Conservation (phyloP, 306 rosid species). For the Malus asiatica region DNA sequence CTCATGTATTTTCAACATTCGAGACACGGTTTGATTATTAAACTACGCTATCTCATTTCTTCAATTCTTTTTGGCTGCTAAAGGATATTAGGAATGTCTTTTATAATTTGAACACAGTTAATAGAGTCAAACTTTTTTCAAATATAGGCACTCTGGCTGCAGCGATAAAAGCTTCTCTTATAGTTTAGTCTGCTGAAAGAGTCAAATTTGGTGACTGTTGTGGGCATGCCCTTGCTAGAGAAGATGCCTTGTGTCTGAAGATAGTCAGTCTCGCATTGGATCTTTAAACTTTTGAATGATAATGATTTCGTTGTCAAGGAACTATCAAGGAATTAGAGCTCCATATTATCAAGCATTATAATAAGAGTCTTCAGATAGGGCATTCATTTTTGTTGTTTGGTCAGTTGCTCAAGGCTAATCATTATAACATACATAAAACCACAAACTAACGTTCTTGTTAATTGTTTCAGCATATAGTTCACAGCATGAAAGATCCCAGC, state of each 20-base stretch:
- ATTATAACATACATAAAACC: too few species aligned
- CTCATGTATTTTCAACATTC: background rate
- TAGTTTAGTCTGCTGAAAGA: background rate
- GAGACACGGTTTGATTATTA: background rate
- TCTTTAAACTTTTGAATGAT: background rate
- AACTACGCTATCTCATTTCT: background rate
- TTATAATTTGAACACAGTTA: background rate
- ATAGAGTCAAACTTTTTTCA: background rate
- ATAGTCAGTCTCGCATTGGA: background rate
- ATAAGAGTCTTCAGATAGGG: background rate
- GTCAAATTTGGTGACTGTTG: background rate
- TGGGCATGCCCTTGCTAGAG: background rate
- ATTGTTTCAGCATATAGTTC: constrained; percentile 64
- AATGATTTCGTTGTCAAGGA: background rate
- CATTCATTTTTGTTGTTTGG: background rate
- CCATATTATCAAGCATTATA: background rate
- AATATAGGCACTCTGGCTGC: background rate
- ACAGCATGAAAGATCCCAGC: constrained; percentile 95
- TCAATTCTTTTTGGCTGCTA: background rate
- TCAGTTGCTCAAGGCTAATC: background rate
- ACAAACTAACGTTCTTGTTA: background rate
- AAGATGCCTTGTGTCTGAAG: background rate
- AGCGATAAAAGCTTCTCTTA: background rate
- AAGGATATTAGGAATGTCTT: background rate
- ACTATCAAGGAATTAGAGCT: background rate